phyloP scores from a whole-genome alignment of 2,329 filamentous ascomycete genomes.

The Xylariales sp. region DNA sequence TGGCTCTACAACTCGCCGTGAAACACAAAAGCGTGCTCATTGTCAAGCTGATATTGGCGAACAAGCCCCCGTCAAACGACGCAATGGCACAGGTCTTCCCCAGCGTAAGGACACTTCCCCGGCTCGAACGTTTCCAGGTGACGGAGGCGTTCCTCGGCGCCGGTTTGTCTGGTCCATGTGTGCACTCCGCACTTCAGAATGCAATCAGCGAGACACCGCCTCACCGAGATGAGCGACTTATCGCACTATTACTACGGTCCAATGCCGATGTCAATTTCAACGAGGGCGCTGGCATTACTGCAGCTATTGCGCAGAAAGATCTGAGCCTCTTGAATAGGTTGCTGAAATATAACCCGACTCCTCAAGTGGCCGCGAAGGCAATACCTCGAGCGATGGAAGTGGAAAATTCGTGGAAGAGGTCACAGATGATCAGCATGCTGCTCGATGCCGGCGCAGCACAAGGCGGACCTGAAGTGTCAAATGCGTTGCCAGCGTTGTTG shows the following conservation, averaged over 20 bases:
- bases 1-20: slow-evolving; percentile 47
- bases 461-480: slow-evolving; percentile 36
- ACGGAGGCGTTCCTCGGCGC: slow-evolving; percentile 45
- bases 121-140: slow-evolving; percentile 41
- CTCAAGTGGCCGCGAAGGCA: slow-evolving; percentile 42
- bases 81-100: slow-evolving; percentile 47
- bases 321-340: slow-evolving; percentile 39
- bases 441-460: slow-evolving; percentile 40
- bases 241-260: slow-evolving; percentile 46
- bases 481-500: slow-evolving; percentile 38
- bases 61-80: slow-evolving; percentile 38
- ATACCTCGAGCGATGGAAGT: slow-evolving; percentile 44
- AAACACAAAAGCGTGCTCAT: slow-evolving; percentile 39
- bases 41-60: slow-evolving; percentile 40
- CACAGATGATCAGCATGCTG: slow-evolving; percentile 43
- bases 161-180: slow-evolving; percentile 39
- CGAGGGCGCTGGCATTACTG: slow-evolving; percentile 42
- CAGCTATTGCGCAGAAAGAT: slow-evolving; percentile 45
- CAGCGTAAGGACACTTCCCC: slow-evolving; percentile 37
- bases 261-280: slow-evolving; percentile 52
- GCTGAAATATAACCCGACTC: slow-evolving; percentile 39
- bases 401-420: slow-evolving; percentile 35
- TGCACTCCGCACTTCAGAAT: slow-evolving; percentile 47
- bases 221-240: slow-evolving; percentile 45
- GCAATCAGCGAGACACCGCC: slow-evolving; percentile 45